Conservation (phyloP, 2,329 filamentous ascomycete genomes). For the Ophiostoma sp. region DNA sequence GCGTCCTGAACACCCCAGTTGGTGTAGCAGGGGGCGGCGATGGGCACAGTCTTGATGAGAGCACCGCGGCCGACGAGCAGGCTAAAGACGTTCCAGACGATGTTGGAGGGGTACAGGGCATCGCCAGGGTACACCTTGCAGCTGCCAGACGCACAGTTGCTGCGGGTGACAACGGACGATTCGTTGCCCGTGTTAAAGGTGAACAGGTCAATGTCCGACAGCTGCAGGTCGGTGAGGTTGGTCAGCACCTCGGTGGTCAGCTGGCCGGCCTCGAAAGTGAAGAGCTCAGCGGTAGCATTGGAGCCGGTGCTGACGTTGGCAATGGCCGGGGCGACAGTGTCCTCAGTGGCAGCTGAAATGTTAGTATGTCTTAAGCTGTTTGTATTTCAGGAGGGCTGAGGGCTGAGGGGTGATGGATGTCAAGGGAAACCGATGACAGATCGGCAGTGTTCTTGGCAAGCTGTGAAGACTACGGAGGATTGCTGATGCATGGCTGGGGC, state of each 20-base stretch:
- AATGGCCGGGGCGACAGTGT: constrained; percentile 24
- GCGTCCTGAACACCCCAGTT: constrained; percentile 40
- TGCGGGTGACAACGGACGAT: constrained; percentile 13
- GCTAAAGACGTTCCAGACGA: constrained; percentile 48
- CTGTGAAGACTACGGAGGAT: not conserved
- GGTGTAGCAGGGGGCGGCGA: constrained; percentile 49
- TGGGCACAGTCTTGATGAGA: constrained; percentile 48
- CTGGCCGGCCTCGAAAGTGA: constrained; percentile 27
- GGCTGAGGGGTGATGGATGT: not conserved
- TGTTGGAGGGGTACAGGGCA: constrained; percentile 46
- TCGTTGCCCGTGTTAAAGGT: constrained; percentile 17
- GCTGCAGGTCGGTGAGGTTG: constrained; percentile 25
- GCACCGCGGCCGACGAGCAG: constrained; percentile 41
- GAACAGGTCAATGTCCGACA: constrained; percentile 24
- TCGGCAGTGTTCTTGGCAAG: constrained; percentile 4
- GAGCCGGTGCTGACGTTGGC: constrained; percentile 15
- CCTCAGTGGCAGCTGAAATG: constrained; percentile 21
- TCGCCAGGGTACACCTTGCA: constrained; percentile 41
- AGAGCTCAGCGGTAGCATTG: constrained; percentile 21
- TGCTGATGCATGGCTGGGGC: not conserved
- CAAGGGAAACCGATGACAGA: not conserved
- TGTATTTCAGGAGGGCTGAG: not conserved
- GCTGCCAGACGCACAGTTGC: not conserved
- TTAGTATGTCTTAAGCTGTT: not conserved
- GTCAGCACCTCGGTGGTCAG: constrained; percentile 26